Conservation (phyloP, 805 yeast species). For the Candida germanica region DNA sequence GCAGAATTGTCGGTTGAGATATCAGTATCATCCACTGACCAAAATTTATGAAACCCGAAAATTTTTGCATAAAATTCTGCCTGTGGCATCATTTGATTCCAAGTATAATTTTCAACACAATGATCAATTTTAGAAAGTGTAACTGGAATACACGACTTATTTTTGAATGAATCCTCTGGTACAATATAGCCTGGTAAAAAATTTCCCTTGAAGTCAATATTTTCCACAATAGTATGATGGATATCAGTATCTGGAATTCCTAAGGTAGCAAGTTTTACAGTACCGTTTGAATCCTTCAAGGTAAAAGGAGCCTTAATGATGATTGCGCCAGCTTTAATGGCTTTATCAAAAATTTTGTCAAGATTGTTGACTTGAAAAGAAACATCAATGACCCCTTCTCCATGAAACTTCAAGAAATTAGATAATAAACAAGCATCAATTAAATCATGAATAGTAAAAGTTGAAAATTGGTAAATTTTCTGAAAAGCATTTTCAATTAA, state of each 20-base stretch:
- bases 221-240: constrained; percentile 65
- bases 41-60: constrained; percentile 72
- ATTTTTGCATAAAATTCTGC: constrained; percentile 59
- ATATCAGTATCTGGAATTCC: constrained; percentile 53
- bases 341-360: constrained; percentile 40
- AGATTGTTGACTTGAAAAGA: constrained; percentile 61
- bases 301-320: constrained; percentile 24
- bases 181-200: constrained; percentile 51
- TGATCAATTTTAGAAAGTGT: constrained; percentile 58
- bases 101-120: constrained; percentile 74
- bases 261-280: constrained; percentile 48
- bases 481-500: background rate
- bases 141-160: constrained; percentile 26
- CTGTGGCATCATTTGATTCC: constrained; percentile 60
- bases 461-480: constrained; percentile 1
- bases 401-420: constrained; percentile 46
- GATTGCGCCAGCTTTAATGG: constrained; percentile 53
- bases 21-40: constrained; percentile 82
- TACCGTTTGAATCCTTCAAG: constrained; percentile 47
- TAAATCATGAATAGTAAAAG: constrained; percentile 4
- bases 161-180: background rate
- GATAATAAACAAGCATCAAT: constrained; percentile 8
- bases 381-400: constrained; percentile 80
- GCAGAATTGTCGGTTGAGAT: constrained; percentile 71
- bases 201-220: constrained; percentile 34